Percentiles rank a stretch among this genome's conserved stretches.
Evolutionary conservation across 179 eudicot genomes (phyloP).

Genomic region (Beta corolliflora): DNA sequence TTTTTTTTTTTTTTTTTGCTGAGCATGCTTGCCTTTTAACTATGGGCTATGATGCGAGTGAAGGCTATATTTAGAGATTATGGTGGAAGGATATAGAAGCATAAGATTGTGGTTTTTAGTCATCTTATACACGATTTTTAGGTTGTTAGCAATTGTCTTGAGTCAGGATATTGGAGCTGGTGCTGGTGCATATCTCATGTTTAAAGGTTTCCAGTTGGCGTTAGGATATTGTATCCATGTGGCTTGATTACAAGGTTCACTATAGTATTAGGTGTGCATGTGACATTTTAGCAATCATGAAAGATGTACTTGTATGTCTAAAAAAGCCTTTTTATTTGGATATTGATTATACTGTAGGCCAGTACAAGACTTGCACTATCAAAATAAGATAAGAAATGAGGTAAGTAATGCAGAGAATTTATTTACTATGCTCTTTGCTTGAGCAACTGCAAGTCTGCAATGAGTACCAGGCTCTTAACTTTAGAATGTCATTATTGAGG

Average conservation of each 20-base stretch:
- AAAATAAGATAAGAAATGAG: background rate
- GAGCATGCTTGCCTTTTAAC: background rate
- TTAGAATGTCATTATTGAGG: too few species aligned
- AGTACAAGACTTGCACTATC: background rate
- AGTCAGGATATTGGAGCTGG: background rate
- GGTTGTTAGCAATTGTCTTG: background rate
- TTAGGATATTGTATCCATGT: background rate
- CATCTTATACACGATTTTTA: background rate
- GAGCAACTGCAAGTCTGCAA: background rate
- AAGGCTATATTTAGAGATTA: background rate
- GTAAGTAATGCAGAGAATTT: background rate
- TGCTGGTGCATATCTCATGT: background rate
- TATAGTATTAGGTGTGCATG: background rate
- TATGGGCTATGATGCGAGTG: background rate
- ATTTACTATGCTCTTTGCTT: background rate
- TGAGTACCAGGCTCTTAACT: too few species aligned
- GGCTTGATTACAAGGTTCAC: background rate
- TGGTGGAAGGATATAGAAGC: background rate
- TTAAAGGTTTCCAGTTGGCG: background rate
- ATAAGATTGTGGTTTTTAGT: background rate
- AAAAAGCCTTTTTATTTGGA: background rate
- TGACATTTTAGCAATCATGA: background rate
- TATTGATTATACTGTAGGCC: background rate
- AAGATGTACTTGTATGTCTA: background rate
- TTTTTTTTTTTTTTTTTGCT: background rate